These are phyloP conservation scores for Neurospora crassa DNA, from an alignment of 2,329 filamentous ascomycete genomes.

Conservation along the genomic window DNA sequence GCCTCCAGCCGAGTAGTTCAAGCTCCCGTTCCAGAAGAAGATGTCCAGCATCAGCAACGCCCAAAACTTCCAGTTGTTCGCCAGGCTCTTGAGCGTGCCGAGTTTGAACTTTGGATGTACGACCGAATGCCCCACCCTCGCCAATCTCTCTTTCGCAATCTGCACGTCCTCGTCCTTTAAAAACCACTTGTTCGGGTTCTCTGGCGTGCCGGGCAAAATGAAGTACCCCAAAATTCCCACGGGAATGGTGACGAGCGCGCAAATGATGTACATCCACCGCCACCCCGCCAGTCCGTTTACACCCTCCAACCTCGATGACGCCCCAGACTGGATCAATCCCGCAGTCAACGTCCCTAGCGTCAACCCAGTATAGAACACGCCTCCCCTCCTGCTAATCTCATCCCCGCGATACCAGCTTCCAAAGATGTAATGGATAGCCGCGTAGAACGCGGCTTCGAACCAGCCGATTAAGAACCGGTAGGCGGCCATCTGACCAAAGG, in stretches of 20 bases:
- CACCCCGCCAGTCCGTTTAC: conserved; percentile 37
- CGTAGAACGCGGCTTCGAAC: conserved; percentile 38
- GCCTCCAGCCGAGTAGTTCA: conserved; percentile 34
- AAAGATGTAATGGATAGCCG: conserved; percentile 30
- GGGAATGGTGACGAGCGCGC: conserved; percentile 44
- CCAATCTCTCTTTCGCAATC: conserved; percentile 34
- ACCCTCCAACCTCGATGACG: conserved; percentile 30
- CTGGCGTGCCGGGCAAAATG: conserved; percentile 40
- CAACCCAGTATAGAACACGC: conserved; percentile 41
- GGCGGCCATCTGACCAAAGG: conserved; percentile 39
- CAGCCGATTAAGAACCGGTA: conserved; percentile 45
- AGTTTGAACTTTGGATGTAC: conserved; percentile 24
- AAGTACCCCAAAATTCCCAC: conserved; percentile 41
- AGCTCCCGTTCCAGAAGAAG: conserved; percentile 48
- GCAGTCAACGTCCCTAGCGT: conserved; percentile 42
- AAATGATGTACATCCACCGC: conserved; percentile 50
- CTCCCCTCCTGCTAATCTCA: conserved; percentile 37
- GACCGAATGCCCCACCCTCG: conserved; percentile 31
- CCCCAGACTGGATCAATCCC: conserved; percentile 37
- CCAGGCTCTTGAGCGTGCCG: conserved; percentile 23
- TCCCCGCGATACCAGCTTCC: conserved; percentile 39
- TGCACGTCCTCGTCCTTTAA: conserved; percentile 36
- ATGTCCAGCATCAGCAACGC: conserved; percentile 39
- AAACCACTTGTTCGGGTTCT: conserved; percentile 38
- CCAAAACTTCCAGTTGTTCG: conserved; percentile 38